phyloP scores from a whole-genome alignment of 164 flowering plant genomes.

The Aristolochia fimbriata region DNA sequence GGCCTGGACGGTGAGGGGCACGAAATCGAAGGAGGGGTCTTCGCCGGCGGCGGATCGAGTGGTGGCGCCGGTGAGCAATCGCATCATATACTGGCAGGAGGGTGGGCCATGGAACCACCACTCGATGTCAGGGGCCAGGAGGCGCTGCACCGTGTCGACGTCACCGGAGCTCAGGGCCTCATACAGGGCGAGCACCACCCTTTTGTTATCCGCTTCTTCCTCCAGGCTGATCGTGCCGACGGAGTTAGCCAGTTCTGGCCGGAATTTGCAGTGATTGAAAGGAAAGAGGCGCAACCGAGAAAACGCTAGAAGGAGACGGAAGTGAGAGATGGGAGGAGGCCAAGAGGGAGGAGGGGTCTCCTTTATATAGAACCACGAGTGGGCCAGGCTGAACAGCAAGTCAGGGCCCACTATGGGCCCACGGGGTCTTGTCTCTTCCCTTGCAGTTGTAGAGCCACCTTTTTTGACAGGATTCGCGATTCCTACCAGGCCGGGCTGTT shows the following conservation, averaged over 20 bases:
- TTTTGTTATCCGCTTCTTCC: slow-evolving; percentile 25
- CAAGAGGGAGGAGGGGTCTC: neutral
- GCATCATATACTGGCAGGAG: slow-evolving; percentile 78
- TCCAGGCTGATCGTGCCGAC: slow-evolving; percentile 30
- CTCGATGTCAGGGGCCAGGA: slow-evolving; percentile 76
- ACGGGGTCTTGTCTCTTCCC: too few species aligned
- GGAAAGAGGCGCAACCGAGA: too few species aligned
- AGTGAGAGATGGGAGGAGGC: neutral
- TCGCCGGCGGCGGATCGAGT: neutral
- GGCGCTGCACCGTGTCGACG: slow-evolving; percentile 50
- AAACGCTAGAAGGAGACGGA: too few species aligned
- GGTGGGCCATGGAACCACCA: slow-evolving; percentile 99
- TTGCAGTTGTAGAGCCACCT: too few species aligned
- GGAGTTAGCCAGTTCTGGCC: slow-evolving; percentile 61
- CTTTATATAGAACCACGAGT: too few species aligned
- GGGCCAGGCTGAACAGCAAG: too few species aligned
- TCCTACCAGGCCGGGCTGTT: too few species aligned
- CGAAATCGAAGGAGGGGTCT: slow-evolving; percentile 4
- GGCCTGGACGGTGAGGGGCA: slow-evolving; percentile 3
- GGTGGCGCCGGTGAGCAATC: slow-evolving; percentile 41
- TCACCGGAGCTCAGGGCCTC: slow-evolving; percentile 69
- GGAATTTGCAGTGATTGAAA: neutral
- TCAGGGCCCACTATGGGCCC: too few species aligned
- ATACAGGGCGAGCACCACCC: slow-evolving; percentile 72
- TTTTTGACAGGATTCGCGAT: too few species aligned